Evolutionary conservation across 495 filamentous ascomycete genomes (phyloP).

Genomic region (Friedmanniomyces simplex): DNA sequence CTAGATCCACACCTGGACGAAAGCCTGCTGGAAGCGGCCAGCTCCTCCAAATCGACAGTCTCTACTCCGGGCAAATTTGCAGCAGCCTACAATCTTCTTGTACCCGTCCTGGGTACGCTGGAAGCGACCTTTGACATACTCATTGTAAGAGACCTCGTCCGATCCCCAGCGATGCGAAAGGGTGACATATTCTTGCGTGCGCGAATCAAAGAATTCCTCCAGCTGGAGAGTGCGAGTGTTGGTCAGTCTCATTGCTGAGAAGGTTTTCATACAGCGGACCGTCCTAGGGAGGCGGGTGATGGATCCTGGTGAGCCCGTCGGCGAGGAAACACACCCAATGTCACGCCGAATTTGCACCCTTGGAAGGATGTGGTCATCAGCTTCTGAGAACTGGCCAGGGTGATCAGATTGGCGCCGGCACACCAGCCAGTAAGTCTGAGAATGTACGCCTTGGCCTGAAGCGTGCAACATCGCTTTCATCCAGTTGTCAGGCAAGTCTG

Average conservation of each 20-base stretch:
- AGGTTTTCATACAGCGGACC: background rate
- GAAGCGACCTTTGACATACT: background rate
- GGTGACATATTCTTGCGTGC: constrained; percentile 10
- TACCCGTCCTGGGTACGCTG: background rate
- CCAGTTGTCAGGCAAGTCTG: too few species aligned
- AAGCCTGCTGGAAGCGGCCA: background rate
- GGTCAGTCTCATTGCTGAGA: constrained; percentile 12
- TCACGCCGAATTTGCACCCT: too few species aligned
- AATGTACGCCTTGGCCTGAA: too few species aligned
- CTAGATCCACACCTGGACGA: background rate
- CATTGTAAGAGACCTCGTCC: constrained; percentile 14
- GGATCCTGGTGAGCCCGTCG: background rate
- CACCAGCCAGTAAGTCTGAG: too few species aligned
- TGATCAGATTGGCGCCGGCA: too few species aligned
- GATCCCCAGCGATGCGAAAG: constrained; percentile 15
- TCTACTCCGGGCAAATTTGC: background rate
- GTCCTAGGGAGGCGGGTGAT: background rate
- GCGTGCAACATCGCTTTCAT: too few species aligned
- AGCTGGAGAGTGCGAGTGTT: constrained; percentile 3
- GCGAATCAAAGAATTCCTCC: constrained; percentile 5
- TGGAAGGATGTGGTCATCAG: too few species aligned
- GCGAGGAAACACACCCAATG: too few species aligned
- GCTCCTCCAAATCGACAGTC: background rate
- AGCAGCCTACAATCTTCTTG: constrained; percentile 7
- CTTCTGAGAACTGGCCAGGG: too few species aligned